phyloP scores from a whole-genome alignment of 2,329 filamentous ascomycete species.

The Didymella glomerata region DNA sequence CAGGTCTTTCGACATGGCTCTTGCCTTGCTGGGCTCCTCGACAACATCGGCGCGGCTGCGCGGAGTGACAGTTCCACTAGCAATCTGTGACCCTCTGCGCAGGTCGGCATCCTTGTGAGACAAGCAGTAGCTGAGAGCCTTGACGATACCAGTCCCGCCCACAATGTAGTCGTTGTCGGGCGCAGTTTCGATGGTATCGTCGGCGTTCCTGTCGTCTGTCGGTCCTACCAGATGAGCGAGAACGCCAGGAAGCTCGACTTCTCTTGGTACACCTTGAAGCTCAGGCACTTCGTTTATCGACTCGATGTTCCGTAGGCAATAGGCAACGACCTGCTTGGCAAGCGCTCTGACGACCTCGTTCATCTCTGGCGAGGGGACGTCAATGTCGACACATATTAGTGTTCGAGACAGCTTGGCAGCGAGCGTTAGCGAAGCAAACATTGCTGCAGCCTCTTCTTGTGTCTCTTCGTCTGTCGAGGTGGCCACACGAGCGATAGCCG shows the following conservation, averaged over 20 bases:
- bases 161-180: slow-evolving; percentile 96
- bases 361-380: slow-evolving; percentile 81
- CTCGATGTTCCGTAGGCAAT: slow-evolving; percentile 92
- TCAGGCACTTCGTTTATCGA: slow-evolving; percentile 73
- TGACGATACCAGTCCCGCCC: slow-evolving; percentile 92
- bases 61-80: slow-evolving; percentile 64
- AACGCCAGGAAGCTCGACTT: slow-evolving; percentile 77
- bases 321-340: slow-evolving; percentile 93
- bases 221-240: slow-evolving; percentile 87
- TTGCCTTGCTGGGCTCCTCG: slow-evolving; percentile 44
- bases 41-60: slow-evolving; percentile 48
- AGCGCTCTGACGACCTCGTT: slow-evolving; percentile 91
- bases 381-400: slow-evolving; percentile 89
- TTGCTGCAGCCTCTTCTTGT: slow-evolving; percentile 91
- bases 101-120: slow-evolving; percentile 76
- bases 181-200: slow-evolving; percentile 71
- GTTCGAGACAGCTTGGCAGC: slow-evolving; percentile 84
- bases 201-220: slow-evolving; percentile 60
- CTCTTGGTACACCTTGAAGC: slow-evolving; percentile 57
- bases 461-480: slow-evolving; percentile 77
- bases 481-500: slow-evolving; percentile 73
- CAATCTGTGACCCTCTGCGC: slow-evolving; percentile 49
- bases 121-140: slow-evolving; percentile 88
- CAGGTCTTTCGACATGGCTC: slow-evolving; percentile 92
- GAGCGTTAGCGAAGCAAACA: slow-evolving; percentile 90